Base-by-base conservation (phyloP, 805 yeast genomes). In the Metschnikowia aberdeeniae region DNA sequence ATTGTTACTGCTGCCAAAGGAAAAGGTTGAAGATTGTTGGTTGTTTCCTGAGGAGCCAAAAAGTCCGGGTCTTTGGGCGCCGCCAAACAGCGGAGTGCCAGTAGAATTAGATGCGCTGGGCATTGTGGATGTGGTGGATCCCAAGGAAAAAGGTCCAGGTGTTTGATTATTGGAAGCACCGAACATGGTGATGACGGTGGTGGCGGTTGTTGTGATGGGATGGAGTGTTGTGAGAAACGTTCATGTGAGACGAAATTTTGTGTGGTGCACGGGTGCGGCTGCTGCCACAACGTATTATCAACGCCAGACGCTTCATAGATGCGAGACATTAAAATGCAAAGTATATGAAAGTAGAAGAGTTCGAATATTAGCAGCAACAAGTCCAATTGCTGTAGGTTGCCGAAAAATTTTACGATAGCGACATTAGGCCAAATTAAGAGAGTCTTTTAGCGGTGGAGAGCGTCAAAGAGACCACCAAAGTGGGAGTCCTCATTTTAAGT, bases 11-110 rank as follows among this genome's bases (percentile, higher is more conserved):
- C 13, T 30, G 19, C 42, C 42, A 14, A 39, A 39, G 29, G 42
- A 30, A 12, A 22, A 22, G 11, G 9, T 14, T 2, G 42, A 20
- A n/a, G 29, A 7, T 17, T 20, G 34, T 24, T 31, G 42, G 30
- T 24, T 31, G 20, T 39, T 39, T 24, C 30, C 13, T 24, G 42
- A 29, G 10, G 42, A 39, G 24, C 51, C 53, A 42, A 49, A 51
- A 26, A 49, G 36, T 7, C 53, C 53, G 13, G 51, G 49, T 6
- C 32, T 50, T 42, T 41, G 46, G 53, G 36, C 20, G 14, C 33
- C 24, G 3, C 53, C 53, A 32, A 50, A 50, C 28, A 49, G 43
- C 29, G 42, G 31, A 30, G 51, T 46, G 5, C 46, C 46, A 5
- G 31, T 31, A 2, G 48, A 14, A 10, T 43, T 31, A 5, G 48